Base-by-base conservation (phyloP, 1,139 yeast genomes). In the Candida frijolesensis region DNA sequence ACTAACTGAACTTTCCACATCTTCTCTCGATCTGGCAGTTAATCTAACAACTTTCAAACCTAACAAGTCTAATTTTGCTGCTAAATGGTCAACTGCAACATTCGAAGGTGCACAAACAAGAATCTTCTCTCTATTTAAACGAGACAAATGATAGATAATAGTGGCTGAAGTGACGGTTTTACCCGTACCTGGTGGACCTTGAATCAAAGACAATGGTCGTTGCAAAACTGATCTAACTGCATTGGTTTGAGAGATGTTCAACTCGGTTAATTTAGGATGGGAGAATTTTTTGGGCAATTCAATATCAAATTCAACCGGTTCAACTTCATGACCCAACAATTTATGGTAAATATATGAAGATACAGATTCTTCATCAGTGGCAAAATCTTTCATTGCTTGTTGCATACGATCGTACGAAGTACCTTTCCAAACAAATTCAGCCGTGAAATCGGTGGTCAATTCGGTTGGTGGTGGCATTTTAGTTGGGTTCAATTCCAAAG, bases 161-260 rank as follows among this genome's bases (percentile, higher is more conserved):
- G 96, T 86, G 3, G 97, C 95, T 0, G 97, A 89, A 0, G 96
- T 91, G 12, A 90, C 96, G 0, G 98, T 92, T 65, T 92, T 92
- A 64, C 98, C 98, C 0, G 98, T 92, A 54, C 96, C 96, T 1
- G 98, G 98, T n/a, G 98, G 98, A 16, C 98, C 98, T 67, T 92
- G 98, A 57, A 92, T 91, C 60, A 92, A 77, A 7, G 96, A 83
- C 42, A 92, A 74, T 1, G 97, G 97, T 59, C 84, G 76, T 60
- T 80, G 81, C 53, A 92, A 70, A 1, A 87, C 97, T 5, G 82
- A 71, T 51, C 79, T 75, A 25, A 92, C 92, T 0, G 97, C 97
- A 60, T 81, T 82, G 1, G 79, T 78, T 67, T 92, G 98, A 1
- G 96, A 89, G 16, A 74, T 74, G 64, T 92, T 92, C 56, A 92